phyloP scores from a whole-genome alignment of 352 stramenopile genomes.

The Phytophthora sojae region DNA sequence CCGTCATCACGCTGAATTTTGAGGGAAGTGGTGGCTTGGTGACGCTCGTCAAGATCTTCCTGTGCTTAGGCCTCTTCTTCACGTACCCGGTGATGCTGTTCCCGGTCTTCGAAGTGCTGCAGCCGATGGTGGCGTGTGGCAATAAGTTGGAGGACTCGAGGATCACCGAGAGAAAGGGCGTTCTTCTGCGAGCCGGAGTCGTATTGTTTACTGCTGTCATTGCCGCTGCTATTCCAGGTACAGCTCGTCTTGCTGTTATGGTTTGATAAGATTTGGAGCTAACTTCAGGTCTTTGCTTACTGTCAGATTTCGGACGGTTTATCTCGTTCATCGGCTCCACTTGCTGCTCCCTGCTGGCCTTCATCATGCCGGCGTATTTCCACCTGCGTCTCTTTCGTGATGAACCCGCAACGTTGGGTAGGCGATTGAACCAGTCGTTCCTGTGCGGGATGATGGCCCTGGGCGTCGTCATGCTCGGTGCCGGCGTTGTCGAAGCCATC shows the following conservation, averaged over 20 bases:
- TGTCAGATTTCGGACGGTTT: conserved; percentile 91
- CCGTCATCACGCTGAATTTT: conserved; percentile 93
- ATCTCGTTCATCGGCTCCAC: conserved; percentile 91
- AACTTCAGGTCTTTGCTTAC: conserved; percentile 6
- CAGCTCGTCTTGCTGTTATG: neutral
- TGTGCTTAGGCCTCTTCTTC: conserved; percentile 91
- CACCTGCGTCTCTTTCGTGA: conserved; percentile 74
- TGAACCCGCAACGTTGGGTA: conserved; percentile 33
- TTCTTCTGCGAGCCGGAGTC: conserved; percentile 59
- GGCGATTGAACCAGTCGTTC: conserved; percentile 34
- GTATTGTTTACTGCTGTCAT: conserved; percentile 85
- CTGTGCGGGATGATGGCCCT: conserved; percentile 50
- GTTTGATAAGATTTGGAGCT: neutral
- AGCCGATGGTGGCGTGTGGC: conserved; percentile 40
- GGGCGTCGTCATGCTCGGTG: conserved; percentile 45
- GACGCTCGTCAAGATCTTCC: conserved; percentile 85
- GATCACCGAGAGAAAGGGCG: conserved; percentile 35
- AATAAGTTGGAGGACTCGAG: conserved; percentile 29
- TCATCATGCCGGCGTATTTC: conserved; percentile 90
- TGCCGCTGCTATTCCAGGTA: conserved; percentile 79
- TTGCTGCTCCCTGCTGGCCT: conserved; percentile 91
- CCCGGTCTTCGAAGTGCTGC: conserved; percentile 87
- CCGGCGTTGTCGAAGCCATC: conserved; percentile 42
- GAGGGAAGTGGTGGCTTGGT: conserved; percentile 58
- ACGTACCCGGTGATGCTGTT: conserved; percentile 96